These are phyloP conservation scores for Aspergillus flavus DNA, from an alignment of 2,329 filamentous ascomycete species.

Conservation along the genomic window DNA sequence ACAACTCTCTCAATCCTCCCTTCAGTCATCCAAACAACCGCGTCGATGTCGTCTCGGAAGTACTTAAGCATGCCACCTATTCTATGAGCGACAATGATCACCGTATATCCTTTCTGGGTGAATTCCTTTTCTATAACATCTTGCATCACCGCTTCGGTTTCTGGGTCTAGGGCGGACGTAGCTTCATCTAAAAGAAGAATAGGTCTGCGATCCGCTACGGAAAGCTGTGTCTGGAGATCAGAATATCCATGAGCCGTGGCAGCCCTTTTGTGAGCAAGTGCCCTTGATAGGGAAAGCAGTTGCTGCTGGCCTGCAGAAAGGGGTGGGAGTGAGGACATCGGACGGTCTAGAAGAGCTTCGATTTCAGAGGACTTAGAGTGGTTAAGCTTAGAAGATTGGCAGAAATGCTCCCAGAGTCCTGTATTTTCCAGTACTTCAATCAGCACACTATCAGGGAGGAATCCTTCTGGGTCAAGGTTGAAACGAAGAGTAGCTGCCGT, in stretches of 20 bases:
- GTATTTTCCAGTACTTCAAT: not conserved
- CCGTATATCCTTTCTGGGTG: not conserved
- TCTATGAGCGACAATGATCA: not conserved
- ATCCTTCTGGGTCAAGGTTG: conserved; percentile 2
- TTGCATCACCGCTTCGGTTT: not conserved
- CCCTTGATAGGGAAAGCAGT: not conserved
- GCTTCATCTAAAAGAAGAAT: conserved; percentile 7
- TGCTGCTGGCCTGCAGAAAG: conserved; percentile 1
- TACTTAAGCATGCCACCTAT: not conserved
- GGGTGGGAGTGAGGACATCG: not conserved
- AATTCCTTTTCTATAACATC: not conserved
- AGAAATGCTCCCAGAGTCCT: not conserved
- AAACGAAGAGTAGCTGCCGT: not conserved
- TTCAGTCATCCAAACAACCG: not conserved
- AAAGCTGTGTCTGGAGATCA: not conserved
- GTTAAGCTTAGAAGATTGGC: not conserved
- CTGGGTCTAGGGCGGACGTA: not conserved
- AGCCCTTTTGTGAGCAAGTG: not conserved
- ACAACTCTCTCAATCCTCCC: not conserved
- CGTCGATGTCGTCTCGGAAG: not conserved
- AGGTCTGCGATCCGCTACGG: not conserved
- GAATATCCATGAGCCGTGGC: too few species aligned
- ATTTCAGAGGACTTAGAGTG: not conserved
- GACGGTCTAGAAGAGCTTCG: not conserved
- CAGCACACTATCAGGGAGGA: not conserved